Conservation (phyloP, 345 rosid genomes). For the Combretum micranthum region DNA sequence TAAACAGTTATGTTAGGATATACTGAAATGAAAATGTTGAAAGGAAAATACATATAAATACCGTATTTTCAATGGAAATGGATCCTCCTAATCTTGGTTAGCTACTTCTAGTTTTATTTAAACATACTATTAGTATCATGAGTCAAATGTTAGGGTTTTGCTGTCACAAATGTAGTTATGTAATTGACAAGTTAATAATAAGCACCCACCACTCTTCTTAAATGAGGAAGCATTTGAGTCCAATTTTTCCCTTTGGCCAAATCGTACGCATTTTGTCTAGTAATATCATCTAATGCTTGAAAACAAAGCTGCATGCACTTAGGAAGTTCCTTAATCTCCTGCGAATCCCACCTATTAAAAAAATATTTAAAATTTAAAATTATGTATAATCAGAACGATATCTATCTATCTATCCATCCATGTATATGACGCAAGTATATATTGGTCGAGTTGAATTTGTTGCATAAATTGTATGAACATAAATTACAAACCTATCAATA, state of each 20-base stretch:
- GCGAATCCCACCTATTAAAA: conserved; percentile 30
- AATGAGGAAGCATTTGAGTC: conserved; percentile 16
- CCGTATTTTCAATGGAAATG: too few species aligned
- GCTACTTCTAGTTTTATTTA: too few species aligned
- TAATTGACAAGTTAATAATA: too few species aligned
- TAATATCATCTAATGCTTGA: conserved; percentile 20
- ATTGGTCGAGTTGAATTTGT: neutral
- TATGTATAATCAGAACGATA: neutral
- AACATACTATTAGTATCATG: too few species aligned
- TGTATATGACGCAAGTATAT: too few species aligned
- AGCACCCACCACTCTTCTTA: conserved; percentile 30
- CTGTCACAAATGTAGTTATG: too few species aligned
- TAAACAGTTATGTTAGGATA: too few species aligned
- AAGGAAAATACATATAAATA: too few species aligned
- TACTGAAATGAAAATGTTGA: too few species aligned
- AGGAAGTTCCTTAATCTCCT: conserved; percentile 21
- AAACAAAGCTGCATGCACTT: conserved; percentile 43
- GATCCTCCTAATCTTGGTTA: too few species aligned
- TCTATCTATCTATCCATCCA: too few species aligned
- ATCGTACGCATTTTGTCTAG: conserved; percentile 30
- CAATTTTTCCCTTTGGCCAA: conserved; percentile 21
- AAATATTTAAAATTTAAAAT: neutral
- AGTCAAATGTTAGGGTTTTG: too few species aligned
- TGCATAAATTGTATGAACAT: neutral
- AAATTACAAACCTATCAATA: conserved; percentile 18